These are phyloP conservation scores for Colletotrichum chlorophyti DNA, from an alignment of 2,329 filamentous ascomycete genomes.

Conservation along the genomic window DNA sequence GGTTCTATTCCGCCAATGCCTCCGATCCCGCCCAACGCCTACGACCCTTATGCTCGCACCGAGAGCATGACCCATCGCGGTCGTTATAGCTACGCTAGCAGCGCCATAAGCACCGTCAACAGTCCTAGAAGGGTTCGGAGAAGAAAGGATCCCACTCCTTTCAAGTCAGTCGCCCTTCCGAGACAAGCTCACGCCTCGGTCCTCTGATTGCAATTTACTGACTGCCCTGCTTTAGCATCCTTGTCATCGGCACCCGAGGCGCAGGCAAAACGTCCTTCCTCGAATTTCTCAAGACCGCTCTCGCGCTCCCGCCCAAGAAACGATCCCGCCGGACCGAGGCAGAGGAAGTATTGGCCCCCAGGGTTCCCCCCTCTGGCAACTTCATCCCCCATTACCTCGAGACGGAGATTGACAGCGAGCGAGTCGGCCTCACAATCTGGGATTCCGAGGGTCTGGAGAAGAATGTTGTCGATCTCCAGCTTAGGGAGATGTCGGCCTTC, in stretches of 20 bases:
- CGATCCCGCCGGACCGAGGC: slow-evolving; percentile 59
- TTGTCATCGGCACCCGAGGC: slow-evolving; percentile 86
- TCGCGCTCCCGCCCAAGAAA: slow-evolving; percentile 84
- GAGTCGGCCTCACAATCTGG: slow-evolving; percentile 93
- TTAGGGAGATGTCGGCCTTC: slow-evolving; percentile 90
- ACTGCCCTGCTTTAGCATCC: slow-evolving; percentile 65
- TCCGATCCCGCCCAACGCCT: slow-evolving; percentile 62
- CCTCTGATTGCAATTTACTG: not conserved
- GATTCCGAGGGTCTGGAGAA: slow-evolving; percentile 95
- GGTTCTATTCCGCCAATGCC: slow-evolving; percentile 55
- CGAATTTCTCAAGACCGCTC: slow-evolving; percentile 88
- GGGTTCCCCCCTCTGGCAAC: slow-evolving; percentile 59
- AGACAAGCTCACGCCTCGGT: slow-evolving; percentile 1
- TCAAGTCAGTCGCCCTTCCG: slow-evolving; percentile 80
- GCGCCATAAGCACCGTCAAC: slow-evolving; percentile 88
- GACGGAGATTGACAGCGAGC: slow-evolving; percentile 91
- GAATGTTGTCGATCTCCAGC: slow-evolving; percentile 91
- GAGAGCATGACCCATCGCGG: slow-evolving; percentile 98
- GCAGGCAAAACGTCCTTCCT: slow-evolving; percentile 97
- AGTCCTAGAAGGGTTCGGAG: slow-evolving; percentile 89
- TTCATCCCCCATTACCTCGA: slow-evolving; percentile 92
- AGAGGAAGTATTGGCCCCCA: slow-evolving; percentile 61
- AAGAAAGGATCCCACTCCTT: slow-evolving; percentile 95
- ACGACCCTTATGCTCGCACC: slow-evolving; percentile 81
- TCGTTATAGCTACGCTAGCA: slow-evolving; percentile 95